Percentiles rank a stretch among this genome's conserved stretches.
Evolutionary conservation across 148 eudicot species (phyloP).

Genomic region (Chenopodium formosanum): DNA sequence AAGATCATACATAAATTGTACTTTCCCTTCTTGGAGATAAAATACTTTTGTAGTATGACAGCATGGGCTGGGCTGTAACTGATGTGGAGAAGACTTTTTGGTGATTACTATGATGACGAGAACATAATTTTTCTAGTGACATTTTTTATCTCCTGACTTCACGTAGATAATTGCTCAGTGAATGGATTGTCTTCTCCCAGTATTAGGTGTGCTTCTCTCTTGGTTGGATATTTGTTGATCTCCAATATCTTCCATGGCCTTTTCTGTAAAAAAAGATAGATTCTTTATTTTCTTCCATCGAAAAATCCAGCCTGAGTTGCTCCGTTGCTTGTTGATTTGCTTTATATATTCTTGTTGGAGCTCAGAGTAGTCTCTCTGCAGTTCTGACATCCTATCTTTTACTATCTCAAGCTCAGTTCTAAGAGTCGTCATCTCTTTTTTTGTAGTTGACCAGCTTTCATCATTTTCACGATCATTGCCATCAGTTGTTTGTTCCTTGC

Average conservation of each 20-base stretch:
- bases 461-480: conserved; percentile 36
- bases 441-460: conserved; percentile 39
- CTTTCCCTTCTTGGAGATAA: not conserved
- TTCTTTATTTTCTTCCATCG: conserved; percentile 52
- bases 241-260: conserved; percentile 36
- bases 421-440: conserved; percentile 53
- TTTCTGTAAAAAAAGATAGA: conserved; percentile 37
- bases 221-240: conserved; percentile 26
- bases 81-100: not conserved
- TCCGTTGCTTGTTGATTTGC: conserved; percentile 39
- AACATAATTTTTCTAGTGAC: not conserved
- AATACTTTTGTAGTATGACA: not conserved
- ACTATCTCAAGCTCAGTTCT: conserved; percentile 56
- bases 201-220: conserved; percentile 21
- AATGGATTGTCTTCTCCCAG: conserved; percentile 38
- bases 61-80: not conserved
- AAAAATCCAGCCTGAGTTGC: conserved; percentile 43
- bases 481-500: conserved; percentile 37
- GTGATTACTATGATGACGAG: not conserved
- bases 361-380: conserved; percentile 55
- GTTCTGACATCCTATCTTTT: conserved; percentile 44
- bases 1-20: not conserved
- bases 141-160: not conserved
- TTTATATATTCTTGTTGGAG: conserved; percentile 53
- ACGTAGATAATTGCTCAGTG: conserved; percentile 27